Evolutionary conservation across 1,139 yeast genomes (phyloP).

Genomic region (Magnusiomyces tetraspermus): DNA sequence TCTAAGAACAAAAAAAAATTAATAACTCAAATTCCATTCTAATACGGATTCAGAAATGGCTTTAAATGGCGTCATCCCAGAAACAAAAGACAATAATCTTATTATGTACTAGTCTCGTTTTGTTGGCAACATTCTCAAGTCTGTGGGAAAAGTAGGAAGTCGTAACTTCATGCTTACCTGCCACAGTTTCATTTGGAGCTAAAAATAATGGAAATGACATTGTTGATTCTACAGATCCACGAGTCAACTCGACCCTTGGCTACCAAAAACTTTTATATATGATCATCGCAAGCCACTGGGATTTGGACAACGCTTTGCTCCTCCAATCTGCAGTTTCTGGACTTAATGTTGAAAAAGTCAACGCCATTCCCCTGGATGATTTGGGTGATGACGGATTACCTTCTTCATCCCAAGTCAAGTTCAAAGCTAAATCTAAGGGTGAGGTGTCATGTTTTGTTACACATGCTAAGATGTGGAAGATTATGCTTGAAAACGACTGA

Average conservation of each 20-base stretch:
- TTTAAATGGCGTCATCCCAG: too few species aligned
- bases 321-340: constrained; percentile 15
- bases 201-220: not conserved
- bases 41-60: too few species aligned
- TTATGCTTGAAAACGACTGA: not conserved
- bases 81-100: too few species aligned
- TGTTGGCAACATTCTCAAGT: too few species aligned
- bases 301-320: constrained; percentile 16
- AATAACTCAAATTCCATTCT: too few species aligned
- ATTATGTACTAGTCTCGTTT: too few species aligned
- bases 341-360: not conserved
- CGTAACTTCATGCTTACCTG: too few species aligned
- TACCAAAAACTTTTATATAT: constrained; percentile 16
- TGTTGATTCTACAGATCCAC: not conserved
- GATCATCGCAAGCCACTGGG: constrained; percentile 15
- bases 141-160: too few species aligned
- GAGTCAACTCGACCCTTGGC: constrained; percentile 17
- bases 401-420: not conserved
- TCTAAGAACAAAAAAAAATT: too few species aligned
- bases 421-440: not conserved
- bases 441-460: not conserved
- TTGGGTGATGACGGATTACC: not conserved
- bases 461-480: not conserved
- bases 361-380: not conserved
- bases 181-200: too few species aligned